These are phyloP conservation scores for Penicillium sp. DNA, from an alignment of 2,329 filamentous ascomycete genomes.

Conservation along the genomic window DNA sequence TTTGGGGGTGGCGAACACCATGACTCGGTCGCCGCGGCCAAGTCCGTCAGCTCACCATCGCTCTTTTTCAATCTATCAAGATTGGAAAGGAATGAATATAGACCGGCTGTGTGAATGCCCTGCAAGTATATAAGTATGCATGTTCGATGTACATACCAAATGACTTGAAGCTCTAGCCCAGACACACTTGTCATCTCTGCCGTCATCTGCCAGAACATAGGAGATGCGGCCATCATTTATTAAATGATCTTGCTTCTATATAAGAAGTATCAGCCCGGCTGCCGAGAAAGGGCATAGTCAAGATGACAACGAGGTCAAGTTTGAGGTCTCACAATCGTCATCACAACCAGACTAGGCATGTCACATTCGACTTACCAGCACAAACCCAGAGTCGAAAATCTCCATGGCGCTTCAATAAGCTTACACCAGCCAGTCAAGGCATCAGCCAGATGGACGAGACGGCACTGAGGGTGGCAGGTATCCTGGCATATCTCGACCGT, in stretches of 20 bases:
- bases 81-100: too few species aligned
- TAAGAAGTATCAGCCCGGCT: neutral
- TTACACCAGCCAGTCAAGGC: neutral
- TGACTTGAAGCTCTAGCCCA: neutral
- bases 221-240: neutral
- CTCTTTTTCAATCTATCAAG: too few species aligned
- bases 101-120: too few species aligned
- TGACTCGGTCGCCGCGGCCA: too few species aligned
- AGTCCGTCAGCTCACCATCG: too few species aligned
- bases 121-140: too few species aligned
- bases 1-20: too few species aligned
- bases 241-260: neutral
- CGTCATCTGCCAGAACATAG: neutral
- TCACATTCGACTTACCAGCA: neutral
- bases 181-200: too few species aligned
- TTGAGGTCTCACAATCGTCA: neutral
- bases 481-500: conserved; percentile 2
- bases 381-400: neutral
- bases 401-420: neutral
- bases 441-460: conserved; percentile 1
- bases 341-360: neutral
- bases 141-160: neutral
- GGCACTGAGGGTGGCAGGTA: neutral
- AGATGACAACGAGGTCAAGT: neutral
- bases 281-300: neutral